Percentiles rank a stretch among this genome's conserved stretches.
phyloP scores from a whole-genome alignment of 192 early-diverging fungal genomes.

The Piromyces sp. region DNA sequence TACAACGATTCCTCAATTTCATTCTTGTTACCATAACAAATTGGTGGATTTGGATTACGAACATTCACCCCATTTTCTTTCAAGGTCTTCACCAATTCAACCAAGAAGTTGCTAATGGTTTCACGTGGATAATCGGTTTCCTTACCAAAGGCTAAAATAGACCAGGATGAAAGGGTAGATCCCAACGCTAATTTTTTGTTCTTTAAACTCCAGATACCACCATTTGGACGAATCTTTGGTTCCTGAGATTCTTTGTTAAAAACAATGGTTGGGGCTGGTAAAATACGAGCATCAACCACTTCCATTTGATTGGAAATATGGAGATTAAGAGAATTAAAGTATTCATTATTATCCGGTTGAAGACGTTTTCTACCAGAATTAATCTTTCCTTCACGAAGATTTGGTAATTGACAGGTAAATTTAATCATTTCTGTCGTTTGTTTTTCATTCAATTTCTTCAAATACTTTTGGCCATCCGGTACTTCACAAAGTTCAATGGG shows the following conservation, averaged over 20 bases:
- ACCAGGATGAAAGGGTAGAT: slow-evolving; percentile 56
- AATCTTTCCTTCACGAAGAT: slow-evolving; percentile 71
- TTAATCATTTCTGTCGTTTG: slow-evolving; percentile 93
- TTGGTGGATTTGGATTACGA: background rate
- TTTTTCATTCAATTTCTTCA: slow-evolving; percentile 62
- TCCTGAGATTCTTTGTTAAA: slow-evolving; percentile 49
- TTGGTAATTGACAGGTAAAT: slow-evolving; percentile 70
- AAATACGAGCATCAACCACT: slow-evolving; percentile 32
- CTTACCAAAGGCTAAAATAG: slow-evolving; percentile 56
- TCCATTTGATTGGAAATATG: slow-evolving; percentile 26
- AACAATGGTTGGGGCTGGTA: slow-evolving; percentile 58
- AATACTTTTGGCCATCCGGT: slow-evolving; percentile 61
- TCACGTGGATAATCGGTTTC: slow-evolving; percentile 23
- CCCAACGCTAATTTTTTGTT: slow-evolving; percentile 13
- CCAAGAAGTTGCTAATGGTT: slow-evolving; percentile 56
- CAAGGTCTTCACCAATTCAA: slow-evolving; percentile 51
- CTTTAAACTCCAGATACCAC: slow-evolving; percentile 7
- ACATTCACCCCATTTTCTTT: slow-evolving; percentile 54
- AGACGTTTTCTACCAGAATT: slow-evolving; percentile 49
- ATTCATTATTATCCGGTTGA: slow-evolving; percentile 44
- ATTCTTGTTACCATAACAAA: slow-evolving; percentile 11
- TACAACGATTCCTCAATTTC: slow-evolving; percentile 52
- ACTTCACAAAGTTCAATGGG: slow-evolving; percentile 87
- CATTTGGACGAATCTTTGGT: slow-evolving; percentile 8
- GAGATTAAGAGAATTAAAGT: slow-evolving; percentile 62